phyloP scores from a whole-genome alignment of 2,329 filamentous ascomycete species.

The Pseudogymnoascus destructans region DNA sequence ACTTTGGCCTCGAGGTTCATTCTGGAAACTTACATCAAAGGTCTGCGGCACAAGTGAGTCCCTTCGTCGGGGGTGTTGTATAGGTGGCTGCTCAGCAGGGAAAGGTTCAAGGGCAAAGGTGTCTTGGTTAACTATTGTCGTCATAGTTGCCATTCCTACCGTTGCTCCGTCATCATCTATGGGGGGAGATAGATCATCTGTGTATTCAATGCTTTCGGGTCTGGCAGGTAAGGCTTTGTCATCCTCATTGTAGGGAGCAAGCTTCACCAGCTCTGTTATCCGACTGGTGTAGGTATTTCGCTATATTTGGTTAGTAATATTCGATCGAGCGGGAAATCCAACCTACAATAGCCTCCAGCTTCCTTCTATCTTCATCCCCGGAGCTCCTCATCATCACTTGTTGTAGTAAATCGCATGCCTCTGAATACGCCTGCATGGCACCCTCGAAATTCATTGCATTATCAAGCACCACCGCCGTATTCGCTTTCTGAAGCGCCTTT shows the following conservation, averaged over 20 bases:
- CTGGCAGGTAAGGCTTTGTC: conserved; percentile 66
- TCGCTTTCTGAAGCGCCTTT: conserved; percentile 88
- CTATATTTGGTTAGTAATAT: conserved; percentile 32
- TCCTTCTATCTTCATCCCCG: conserved; percentile 75
- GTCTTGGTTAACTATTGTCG: conserved; percentile 35
- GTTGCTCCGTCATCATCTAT: conserved; percentile 33
- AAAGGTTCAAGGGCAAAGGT: conserved; percentile 18
- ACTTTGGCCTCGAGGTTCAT: conserved; percentile 18
- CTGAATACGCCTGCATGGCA: conserved; percentile 77
- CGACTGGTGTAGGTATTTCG: conserved; percentile 80
- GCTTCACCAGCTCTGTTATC: conserved; percentile 70
- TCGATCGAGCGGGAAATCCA: conserved; percentile 2
- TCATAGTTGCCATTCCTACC: conserved; percentile 39
- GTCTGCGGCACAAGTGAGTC: conserved; percentile 26
- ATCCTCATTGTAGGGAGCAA: conserved; percentile 39
- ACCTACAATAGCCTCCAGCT: conserved; percentile 86
- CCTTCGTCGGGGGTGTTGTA: conserved; percentile 24
- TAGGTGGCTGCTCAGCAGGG: conserved; percentile 18
- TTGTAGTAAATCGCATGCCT: conserved; percentile 78
- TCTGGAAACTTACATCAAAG: conserved; percentile 17
- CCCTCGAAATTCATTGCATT: conserved; percentile 92
- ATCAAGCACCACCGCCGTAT: conserved; percentile 87
- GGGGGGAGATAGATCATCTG: conserved; percentile 26
- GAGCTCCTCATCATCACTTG: conserved; percentile 77
- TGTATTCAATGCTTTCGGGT: conserved; percentile 49